Base-by-base conservation (phyloP, 2,329 filamentous ascomycete species). In the Thielaviopsis cerberus region DNA sequence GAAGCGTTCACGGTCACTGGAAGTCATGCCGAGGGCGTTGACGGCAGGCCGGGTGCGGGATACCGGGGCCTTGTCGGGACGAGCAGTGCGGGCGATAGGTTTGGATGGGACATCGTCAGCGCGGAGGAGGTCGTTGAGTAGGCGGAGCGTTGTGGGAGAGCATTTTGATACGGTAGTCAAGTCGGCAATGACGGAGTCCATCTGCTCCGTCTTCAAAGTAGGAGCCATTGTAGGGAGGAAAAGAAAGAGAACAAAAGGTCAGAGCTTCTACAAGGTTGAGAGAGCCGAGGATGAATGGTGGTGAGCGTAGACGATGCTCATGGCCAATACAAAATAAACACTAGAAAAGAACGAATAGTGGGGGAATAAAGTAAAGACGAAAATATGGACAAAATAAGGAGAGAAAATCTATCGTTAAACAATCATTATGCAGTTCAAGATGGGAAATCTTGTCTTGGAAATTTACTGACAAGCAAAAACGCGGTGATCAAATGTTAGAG, bases 1-100 rank as follows among this genome's bases (percentile, higher is more conserved):
- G 37, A 90, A 70, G 51, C 79, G 73, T 55, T 81, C 81, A 67
- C 77, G 80, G 59, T 88, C 83, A 63, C 77, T 79, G 4, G 73
- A 66, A 4, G 76, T 71, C 27, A 84, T 67, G 53, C 71, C 69
- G 55, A 23, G 69, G 3, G 23, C 15, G 27, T 52, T 57, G 17
- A 55, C 25, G 17, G 37, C 53, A 25, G 54, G 71, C 70, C 34
- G 68, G 67, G 51, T 67, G 67, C 34, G 73, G 63, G 63, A 57
- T 23, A 61, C 68, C 63, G 64, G 65, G 62, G 61, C 66, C 63
- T 63, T 68, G 62, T 62, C 66, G 66, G 50, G 5, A 45, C 59
- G 59, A 45, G 41, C 37, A n/a, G 66, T 56, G 54, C 17, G 59
- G 37, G 50, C 52, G 17, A 56, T 2, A 15, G 58, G 45, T 37